Evolutionary conservation across 768 basidiomycete species (phyloP).

Genomic region (Fibroporia radiculosa): DNA sequence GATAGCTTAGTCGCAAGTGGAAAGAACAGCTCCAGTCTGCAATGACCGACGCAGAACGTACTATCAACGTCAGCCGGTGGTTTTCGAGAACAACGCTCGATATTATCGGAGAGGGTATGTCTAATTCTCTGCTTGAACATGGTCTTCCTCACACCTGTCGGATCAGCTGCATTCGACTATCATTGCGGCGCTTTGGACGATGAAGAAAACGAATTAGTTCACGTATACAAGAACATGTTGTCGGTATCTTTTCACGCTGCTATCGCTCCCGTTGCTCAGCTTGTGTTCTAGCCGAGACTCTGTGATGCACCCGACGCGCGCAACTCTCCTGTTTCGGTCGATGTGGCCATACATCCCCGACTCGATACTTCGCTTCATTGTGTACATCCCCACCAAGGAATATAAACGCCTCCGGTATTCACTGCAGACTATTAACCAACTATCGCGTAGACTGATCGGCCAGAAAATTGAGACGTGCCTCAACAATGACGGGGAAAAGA

Average conservation of each 20-base stretch:
- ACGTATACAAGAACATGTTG: constrained; percentile 21
- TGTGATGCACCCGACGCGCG: constrained; percentile 15
- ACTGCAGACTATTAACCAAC: constrained; percentile 15
- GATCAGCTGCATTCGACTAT: constrained; percentile 18
- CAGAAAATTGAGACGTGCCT: constrained; percentile 17
- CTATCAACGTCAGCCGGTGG: constrained; percentile 15
- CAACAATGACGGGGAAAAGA: constrained; percentile 16
- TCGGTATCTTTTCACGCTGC: constrained; percentile 5
- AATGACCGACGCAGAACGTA: background rate
- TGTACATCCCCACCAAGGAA: constrained; percentile 23
- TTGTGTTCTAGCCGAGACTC: constrained; percentile 17
- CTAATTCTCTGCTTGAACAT: too few species aligned
- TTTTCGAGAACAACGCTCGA: constrained; percentile 20
- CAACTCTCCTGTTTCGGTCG: constrained; percentile 19
- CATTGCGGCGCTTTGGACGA: constrained; percentile 19
- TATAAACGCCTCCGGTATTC: constrained; percentile 23
- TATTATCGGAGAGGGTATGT: constrained; percentile 20
- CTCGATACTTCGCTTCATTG: constrained; percentile 17
- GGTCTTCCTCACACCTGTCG: background rate
- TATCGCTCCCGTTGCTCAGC: background rate
- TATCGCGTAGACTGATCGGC: constrained; percentile 17
- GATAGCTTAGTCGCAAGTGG: constrained; percentile 19
- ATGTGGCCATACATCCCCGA: constrained; percentile 23
- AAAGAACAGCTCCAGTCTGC: constrained; percentile 12
- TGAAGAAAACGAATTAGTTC: constrained; percentile 10